Percentiles rank a stretch among this genome's conserved stretches.
Conservation (phyloP, 345 rosid genomes). For the Conringia planisiliqua region DNA sequence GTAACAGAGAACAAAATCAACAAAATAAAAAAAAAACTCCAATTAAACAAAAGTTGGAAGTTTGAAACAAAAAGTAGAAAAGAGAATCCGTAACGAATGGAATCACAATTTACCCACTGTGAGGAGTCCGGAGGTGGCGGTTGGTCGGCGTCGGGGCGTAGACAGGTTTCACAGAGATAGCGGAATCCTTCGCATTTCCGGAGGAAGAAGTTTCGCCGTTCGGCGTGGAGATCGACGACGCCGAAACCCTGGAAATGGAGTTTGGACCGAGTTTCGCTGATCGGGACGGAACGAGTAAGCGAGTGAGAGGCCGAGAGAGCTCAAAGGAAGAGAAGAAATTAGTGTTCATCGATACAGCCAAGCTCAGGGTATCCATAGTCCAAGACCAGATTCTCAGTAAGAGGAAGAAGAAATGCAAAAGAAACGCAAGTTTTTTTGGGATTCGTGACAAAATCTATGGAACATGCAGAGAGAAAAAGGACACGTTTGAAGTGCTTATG, state of each 20-base stretch:
- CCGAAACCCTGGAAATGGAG: constrained; percentile 24
- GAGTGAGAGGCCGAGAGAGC: constrained; percentile 22
- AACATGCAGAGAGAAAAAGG: neutral
- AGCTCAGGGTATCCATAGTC: constrained; percentile 19
- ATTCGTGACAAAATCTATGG: neutral
- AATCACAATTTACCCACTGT: constrained; percentile 62
- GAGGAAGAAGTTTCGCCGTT: constrained; percentile 15
- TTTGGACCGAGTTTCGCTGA: constrained; percentile 6
- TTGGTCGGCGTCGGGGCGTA: constrained; percentile 61
- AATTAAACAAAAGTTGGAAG: too few relatives aligned
- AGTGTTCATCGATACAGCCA: constrained; percentile 7
- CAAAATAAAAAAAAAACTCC: neutral
- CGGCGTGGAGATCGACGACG: constrained; percentile 31
- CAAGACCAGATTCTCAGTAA: constrained; percentile 9
- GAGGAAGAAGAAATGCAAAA: neutral
- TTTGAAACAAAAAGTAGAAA: neutral
- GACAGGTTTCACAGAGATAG: constrained; percentile 44
- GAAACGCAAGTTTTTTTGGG: neutral
- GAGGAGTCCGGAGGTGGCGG: constrained; percentile 86
- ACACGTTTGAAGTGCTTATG: neutral
- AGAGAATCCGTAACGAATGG: neutral
- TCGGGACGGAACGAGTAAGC: constrained; percentile 9
- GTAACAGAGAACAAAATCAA: neutral
- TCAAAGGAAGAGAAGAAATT: constrained; percentile 23
- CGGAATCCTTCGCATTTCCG: neutral